Conservation (phyloP, 2,329 filamentous ascomycete species). For the Juglanconis juglandina region DNA sequence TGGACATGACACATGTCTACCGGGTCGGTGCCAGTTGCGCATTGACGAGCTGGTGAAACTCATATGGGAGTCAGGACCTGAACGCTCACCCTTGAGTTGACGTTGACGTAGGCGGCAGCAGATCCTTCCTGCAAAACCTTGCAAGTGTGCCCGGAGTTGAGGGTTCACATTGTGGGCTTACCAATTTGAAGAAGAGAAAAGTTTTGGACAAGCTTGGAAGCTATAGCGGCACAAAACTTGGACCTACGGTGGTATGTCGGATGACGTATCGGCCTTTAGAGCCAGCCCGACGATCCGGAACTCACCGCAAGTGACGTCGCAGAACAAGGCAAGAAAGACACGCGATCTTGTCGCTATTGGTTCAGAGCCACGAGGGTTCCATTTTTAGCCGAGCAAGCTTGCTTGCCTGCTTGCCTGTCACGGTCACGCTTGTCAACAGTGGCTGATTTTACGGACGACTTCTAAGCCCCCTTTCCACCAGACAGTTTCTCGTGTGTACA, state of each 20-base stretch:
- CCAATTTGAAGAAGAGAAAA: too few relatives aligned
- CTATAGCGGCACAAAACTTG: too few relatives aligned
- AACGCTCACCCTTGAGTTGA: too few relatives aligned
- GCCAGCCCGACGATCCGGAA: background rate
- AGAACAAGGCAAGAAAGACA: background rate
- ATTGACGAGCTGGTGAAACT: too few relatives aligned
- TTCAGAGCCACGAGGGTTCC: background rate
- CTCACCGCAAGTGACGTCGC: background rate
- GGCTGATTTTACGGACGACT: background rate
- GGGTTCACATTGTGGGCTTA: too few relatives aligned
- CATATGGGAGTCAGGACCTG: too few relatives aligned
- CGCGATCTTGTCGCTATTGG: background rate
- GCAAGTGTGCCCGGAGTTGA: too few relatives aligned
- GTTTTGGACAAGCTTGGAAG: too few relatives aligned
- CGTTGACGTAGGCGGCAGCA: too few relatives aligned
- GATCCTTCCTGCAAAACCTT: too few relatives aligned
- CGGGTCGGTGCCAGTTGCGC: too few relatives aligned
- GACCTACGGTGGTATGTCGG: background rate
- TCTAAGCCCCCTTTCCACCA: background rate
- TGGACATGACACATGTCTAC: too few relatives aligned
- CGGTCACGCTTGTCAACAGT: background rate
- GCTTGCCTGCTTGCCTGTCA: background rate
- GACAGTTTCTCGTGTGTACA: background rate
- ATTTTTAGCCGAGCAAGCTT: slow-evolving; percentile 2
- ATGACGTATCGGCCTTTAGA: background rate